phyloP scores from a whole-genome alignment of 495 filamentous ascomycete species.

The Aspergillus indologenus region DNA sequence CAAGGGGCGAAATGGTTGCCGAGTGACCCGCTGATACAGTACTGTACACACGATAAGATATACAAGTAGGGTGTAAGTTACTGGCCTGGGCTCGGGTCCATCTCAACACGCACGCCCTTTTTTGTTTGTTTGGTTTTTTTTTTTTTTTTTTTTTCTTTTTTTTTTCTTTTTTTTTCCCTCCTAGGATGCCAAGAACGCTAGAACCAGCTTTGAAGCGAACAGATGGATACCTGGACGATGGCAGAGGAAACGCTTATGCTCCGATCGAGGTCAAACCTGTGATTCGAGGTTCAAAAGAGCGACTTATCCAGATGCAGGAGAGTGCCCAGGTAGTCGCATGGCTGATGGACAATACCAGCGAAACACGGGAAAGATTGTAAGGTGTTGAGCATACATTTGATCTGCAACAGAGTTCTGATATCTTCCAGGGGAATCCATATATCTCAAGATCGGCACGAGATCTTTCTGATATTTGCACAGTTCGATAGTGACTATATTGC shows the following conservation, averaged over 20 bases:
- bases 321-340: conserved; percentile 14
- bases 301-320: conserved; percentile 13
- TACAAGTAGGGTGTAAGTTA: too few relatives aligned
- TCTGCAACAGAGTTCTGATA: background rate
- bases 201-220: conserved; percentile 5
- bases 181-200: conserved; percentile 1
- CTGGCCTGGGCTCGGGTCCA: too few relatives aligned
- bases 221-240: conserved; percentile 13
- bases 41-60: too few relatives aligned
- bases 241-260: background rate
- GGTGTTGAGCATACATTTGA: background rate
- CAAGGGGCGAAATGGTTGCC: too few relatives aligned
- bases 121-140: too few relatives aligned
- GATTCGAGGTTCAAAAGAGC: background rate
- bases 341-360: conserved; percentile 4
- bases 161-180: too few relatives aligned
- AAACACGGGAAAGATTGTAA: background rate
- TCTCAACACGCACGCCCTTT: background rate
- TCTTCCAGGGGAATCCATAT: conserved; percentile 13
- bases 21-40: too few relatives aligned
- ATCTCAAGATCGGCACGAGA: conserved; percentile 19
- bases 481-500: conserved; percentile 14
- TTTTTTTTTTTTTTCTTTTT: too few relatives aligned
- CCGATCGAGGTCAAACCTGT: conserved; percentile 14
- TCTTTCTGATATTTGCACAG: conserved; percentile 13